Evolutionary conservation across 2,329 filamentous ascomycete species (phyloP).

Genomic region (Fusarium sp.): DNA sequence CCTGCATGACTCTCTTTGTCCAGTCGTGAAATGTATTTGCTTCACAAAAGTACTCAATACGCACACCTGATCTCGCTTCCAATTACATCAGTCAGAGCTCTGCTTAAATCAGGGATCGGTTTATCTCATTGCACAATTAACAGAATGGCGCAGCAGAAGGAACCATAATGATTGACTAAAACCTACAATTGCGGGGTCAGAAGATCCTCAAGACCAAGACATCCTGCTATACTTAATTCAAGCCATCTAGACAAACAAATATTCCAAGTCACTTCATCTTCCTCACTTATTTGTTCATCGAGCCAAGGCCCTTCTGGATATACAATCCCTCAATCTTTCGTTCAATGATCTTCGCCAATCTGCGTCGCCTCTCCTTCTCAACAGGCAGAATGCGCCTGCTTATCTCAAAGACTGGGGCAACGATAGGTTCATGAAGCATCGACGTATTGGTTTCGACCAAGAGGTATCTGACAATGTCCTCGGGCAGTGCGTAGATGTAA

Average conservation of each 20-base stretch:
- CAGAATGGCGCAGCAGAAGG: too few relatives aligned
- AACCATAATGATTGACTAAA: too few relatives aligned
- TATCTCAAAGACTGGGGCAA: background rate
- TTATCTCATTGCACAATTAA: too few relatives aligned
- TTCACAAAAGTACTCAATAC: rapidly evolving
- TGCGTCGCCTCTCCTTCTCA: background rate
- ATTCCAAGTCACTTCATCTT: background rate
- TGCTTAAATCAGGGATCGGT: too few relatives aligned
- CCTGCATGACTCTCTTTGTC: background rate
- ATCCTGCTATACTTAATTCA: background rate
- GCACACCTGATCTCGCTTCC: too few relatives aligned
- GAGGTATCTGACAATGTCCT: background rate
- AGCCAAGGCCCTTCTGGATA: background rate
- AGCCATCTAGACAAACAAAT: rapidly evolving
- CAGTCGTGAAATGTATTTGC: rapidly evolving
- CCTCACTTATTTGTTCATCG: background rate
- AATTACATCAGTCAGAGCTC: rapidly evolving
- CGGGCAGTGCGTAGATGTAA: background rate
- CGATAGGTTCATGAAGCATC: background rate
- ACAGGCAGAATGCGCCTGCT: background rate
- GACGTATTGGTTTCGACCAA: background rate
- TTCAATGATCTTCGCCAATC: background rate
- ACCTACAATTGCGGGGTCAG: too few relatives aligned
- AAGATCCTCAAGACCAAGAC: too few relatives aligned
- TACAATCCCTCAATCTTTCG: background rate